Base-by-base conservation (phyloP, 192 early-diverging fungal species). In the Chytriomyces sp. region DNA sequence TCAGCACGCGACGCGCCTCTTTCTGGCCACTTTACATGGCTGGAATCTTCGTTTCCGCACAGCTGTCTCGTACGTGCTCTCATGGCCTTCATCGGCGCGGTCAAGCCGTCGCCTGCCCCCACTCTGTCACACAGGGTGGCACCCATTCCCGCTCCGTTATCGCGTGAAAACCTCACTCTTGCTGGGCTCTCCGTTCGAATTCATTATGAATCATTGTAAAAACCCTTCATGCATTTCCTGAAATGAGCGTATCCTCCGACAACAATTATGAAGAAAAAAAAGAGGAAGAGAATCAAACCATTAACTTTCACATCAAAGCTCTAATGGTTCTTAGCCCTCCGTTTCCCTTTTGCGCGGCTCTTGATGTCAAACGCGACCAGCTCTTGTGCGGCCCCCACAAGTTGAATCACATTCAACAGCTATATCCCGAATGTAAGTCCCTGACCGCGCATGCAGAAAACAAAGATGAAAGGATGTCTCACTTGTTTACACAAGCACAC, bases 371-470 rank as follows among this genome's bases (percentile, higher is more conserved):
- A 68, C 26, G 75, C 76, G 1, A 91, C 96, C 54, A 98, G 83
- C 19, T 81, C 85, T 67, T 90, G 82, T 72, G 89, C 88, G 5
- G 98, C 96, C 59, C 91, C 92, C 22, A 91, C 85, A 54, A 99
- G 89, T 85, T 99, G 98, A 31, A 99, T 87, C 41, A 95, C 88
- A 76, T 96, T 99, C 78, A 96, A 87, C 49, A 91, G 79, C 82
- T 99, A 26, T 5, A 30, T 26, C n/a, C n/a, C n/a, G 56, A 1
- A 31, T n/a, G 10, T 49, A 8, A 1, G 30, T 28, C 1, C 6
- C 7, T 19, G 5, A 56, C n/a, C 14, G 54, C 22, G 54, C 7
- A 22, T 8, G 22, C 5, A 56, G 30, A 8, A 6, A 6, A 6
- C n/a, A 55, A 55, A 22, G 54, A 25, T 30, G 7, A 6, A 22